phyloP scores from a whole-genome alignment of 2,329 filamentous ascomycete species.

The Talaromyces marneffei region DNA sequence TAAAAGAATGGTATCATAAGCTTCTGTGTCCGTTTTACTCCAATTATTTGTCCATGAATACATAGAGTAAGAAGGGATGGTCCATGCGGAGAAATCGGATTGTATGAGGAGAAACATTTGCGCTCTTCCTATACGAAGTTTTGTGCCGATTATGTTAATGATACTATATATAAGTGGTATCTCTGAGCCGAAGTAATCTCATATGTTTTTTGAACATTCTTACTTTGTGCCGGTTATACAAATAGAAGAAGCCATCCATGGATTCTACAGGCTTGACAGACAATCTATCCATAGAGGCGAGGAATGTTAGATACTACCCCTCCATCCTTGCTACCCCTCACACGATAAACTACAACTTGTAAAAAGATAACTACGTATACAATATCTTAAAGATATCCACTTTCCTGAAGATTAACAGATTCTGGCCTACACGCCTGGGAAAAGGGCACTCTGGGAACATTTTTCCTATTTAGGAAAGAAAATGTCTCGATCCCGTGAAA shows the following conservation, averaged over 20 bases:
- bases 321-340: background rate
- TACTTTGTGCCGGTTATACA: background rate
- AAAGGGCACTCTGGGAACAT: conserved; percentile 2
- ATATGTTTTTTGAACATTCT: background rate
- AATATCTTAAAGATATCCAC: background rate
- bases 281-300: background rate
- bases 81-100: background rate
- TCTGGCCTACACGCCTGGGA: background rate
- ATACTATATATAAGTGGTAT: background rate
- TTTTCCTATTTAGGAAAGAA: conserved; percentile 15
- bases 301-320: background rate
- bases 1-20: background rate
- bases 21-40: background rate
- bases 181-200: background rate
- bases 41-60: background rate
- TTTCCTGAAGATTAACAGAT: background rate
- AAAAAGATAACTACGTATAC: background rate
- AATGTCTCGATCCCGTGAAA: background rate
- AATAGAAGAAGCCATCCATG: background rate
- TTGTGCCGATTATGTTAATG: background rate
- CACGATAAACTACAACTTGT: background rate
- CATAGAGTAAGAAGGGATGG: background rate
- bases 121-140: background rate
- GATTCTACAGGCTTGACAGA: background rate
- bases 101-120: background rate